phyloP scores from a whole-genome alignment of 2,329 filamentous ascomycete genomes.

The Aspergillus udagawae region DNA sequence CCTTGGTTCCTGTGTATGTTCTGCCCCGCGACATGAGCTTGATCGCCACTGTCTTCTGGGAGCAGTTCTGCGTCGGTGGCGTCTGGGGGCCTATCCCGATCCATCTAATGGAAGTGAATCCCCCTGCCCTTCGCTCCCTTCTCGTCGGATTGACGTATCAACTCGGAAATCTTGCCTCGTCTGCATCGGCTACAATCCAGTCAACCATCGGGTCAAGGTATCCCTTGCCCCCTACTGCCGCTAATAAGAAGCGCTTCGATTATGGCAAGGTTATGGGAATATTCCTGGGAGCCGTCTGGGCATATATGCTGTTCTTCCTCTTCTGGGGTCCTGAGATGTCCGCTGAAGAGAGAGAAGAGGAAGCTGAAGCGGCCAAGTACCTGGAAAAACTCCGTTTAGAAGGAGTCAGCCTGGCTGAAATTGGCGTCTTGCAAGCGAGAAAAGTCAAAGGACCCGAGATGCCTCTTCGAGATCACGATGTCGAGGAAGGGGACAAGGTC shows the following conservation, averaged over 20 bases:
- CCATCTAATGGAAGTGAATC: not conserved
- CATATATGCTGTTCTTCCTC: not conserved
- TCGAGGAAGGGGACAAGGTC: not conserved
- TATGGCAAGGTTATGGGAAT: not conserved
- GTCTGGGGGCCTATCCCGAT: not conserved
- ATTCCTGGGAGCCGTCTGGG: not conserved
- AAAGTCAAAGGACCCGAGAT: not conserved
- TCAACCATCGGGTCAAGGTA: not conserved
- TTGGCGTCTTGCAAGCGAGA: not conserved
- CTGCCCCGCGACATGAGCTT: not conserved
- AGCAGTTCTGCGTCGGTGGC: not conserved
- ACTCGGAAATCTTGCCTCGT: not conserved
- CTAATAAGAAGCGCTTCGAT: not conserved
- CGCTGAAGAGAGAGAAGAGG: constrained; percentile 22
- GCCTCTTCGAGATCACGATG: not conserved
- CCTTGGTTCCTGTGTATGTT: not conserved
- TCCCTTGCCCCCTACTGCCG: not conserved
- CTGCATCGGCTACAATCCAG: not conserved
- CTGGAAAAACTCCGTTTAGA: not conserved
- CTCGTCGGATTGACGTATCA: not conserved
- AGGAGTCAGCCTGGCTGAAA: not conserved
- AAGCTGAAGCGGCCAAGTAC: constrained; percentile 14
- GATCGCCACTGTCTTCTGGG: not conserved
- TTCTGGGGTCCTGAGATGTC: constrained; percentile 27
- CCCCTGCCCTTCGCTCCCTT: not conserved